These are phyloP conservation scores for Aspergillus vadensis DNA, from an alignment of 2,329 filamentous ascomycete species.

Conservation along the genomic window DNA sequence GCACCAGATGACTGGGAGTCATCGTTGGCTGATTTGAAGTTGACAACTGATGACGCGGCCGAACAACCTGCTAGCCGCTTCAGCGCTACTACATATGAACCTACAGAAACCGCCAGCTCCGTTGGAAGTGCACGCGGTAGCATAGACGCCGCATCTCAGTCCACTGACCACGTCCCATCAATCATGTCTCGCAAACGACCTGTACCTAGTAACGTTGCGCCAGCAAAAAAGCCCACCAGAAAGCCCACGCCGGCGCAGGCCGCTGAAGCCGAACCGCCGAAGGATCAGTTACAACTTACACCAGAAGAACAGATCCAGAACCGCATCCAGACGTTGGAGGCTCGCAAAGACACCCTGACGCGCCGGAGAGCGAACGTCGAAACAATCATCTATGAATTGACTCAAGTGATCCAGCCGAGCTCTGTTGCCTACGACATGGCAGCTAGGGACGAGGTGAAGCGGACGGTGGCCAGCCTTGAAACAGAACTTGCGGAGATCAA, in stretches of 20 bases:
- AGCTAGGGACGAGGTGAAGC: constrained; percentile 57
- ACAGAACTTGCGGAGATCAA: constrained; percentile 71
- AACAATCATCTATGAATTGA: constrained; percentile 74
- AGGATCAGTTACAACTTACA: constrained; percentile 64
- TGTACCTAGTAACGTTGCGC: constrained; percentile 33
- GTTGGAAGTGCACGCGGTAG: constrained; percentile 28
- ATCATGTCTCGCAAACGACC: constrained; percentile 47
- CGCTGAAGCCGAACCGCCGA: constrained; percentile 37
- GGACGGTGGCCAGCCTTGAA: constrained; percentile 67
- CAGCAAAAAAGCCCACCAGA: constrained; percentile 38
- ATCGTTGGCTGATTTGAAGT: constrained; percentile 37
- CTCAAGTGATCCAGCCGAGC: constrained; percentile 71
- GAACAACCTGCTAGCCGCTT: constrained; percentile 62
- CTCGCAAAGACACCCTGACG: constrained; percentile 64
- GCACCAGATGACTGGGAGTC: constrained; percentile 35
- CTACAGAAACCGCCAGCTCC: constrained; percentile 51
- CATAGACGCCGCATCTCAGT: constrained; percentile 34
- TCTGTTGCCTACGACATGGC: constrained; percentile 69
- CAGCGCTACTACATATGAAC: constrained; percentile 64
- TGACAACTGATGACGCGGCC: constrained; percentile 38
- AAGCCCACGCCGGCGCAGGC: constrained; percentile 47
- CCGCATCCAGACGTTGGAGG: constrained; percentile 67
- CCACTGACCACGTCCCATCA: constrained; percentile 34
- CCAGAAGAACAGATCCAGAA: constrained; percentile 63
- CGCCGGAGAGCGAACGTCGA: constrained; percentile 72